Conservation (phyloP, 441 rosid species). For the Codiaeum variegatum region DNA sequence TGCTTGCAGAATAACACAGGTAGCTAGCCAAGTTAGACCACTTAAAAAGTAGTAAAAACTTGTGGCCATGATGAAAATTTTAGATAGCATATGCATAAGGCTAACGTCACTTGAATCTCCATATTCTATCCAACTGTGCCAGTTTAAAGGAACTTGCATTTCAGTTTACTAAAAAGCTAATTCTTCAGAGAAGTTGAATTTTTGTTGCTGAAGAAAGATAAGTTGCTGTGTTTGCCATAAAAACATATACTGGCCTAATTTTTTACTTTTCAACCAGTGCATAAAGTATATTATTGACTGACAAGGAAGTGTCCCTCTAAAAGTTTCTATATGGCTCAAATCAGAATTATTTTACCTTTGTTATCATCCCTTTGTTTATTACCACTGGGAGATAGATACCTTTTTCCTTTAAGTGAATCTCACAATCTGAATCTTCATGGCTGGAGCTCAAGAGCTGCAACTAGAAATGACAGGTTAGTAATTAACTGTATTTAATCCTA, state of each 20-base stretch:
- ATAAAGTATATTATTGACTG: background rate
- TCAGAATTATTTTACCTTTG: background rate
- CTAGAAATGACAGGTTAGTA: conserved; percentile 12
- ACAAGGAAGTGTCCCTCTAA: background rate
- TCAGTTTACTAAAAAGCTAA: background rate
- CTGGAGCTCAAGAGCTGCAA: conserved; percentile 9
- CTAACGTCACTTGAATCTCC: background rate
- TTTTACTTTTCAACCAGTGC: background rate
- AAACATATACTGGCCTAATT: background rate
- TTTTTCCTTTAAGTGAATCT: background rate
- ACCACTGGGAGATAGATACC: background rate
- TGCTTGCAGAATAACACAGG: background rate
- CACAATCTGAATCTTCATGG: conserved; percentile 15
- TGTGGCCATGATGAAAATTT: no score
- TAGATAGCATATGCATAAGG: background rate
- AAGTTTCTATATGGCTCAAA: background rate
- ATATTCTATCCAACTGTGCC: background rate
- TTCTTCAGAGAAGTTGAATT: background rate
- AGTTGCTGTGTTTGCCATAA: background rate
- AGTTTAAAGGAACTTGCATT: background rate
- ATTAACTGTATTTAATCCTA: background rate
- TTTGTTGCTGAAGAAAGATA: no score
- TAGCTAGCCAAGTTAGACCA: conserved; percentile 11
- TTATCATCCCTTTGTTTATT: background rate
- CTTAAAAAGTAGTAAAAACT: background rate